Evolutionary conservation across 257 asterid species (phyloP).

Genomic region (Solanum sejunctum): DNA sequence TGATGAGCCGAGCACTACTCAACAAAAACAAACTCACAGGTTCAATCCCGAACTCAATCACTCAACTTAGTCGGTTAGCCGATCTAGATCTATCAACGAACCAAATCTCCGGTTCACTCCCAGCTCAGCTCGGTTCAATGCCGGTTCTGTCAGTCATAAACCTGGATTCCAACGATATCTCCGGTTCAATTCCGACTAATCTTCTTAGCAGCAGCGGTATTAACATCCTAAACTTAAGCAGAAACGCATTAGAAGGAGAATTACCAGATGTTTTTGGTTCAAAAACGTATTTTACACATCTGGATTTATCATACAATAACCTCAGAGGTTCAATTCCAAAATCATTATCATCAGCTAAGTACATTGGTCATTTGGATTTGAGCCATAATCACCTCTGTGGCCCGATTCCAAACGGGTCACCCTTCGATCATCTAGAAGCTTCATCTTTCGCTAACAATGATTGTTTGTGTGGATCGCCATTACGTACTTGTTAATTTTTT

Average conservation of each 20-base stretch:
- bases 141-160: constrained; percentile 78
- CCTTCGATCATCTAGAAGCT: constrained; percentile 79
- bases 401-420: constrained; percentile 70
- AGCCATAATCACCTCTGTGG: constrained; percentile 89
- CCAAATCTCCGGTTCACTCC: constrained; percentile 53
- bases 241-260: constrained; percentile 51
- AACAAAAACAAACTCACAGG: constrained; percentile 71
- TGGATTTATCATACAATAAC: constrained; percentile 65
- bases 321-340: constrained; percentile 61
- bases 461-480: constrained; percentile 84
- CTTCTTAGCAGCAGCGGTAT: constrained; percentile 54
- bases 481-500: constrained; percentile 31
- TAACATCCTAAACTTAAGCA: constrained; percentile 63
- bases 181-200: constrained; percentile 47
- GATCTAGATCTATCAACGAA: constrained; percentile 74
- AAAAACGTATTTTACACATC: constrained; percentile 49
- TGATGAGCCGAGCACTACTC: constrained; percentile 84
- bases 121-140: constrained; percentile 70
- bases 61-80: constrained; percentile 52
- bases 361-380: constrained; percentile 80
- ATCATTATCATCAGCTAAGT: constrained; percentile 46
- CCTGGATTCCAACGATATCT: constrained; percentile 45
- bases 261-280: constrained; percentile 67
- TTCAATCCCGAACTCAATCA: constrained; percentile 47
- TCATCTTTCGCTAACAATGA: constrained; percentile 76